phyloP scores from a whole-genome alignment of 1,284 basidiomycete species.

The Pseudozyma tsukubaensis region DNA sequence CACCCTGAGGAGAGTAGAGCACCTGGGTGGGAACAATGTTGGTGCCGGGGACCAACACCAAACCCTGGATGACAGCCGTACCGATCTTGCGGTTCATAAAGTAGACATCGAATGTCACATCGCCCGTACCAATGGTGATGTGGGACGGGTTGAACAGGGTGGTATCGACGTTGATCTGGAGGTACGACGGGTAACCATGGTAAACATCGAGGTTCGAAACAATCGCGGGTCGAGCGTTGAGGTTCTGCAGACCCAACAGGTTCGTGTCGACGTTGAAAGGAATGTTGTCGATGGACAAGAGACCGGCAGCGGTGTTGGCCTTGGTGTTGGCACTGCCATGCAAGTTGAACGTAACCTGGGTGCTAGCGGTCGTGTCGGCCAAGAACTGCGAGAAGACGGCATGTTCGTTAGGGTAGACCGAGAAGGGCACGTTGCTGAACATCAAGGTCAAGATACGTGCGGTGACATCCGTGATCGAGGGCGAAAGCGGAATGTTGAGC shows the following conservation, averaged over 20 bases:
- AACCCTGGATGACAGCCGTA: slow-evolving; percentile 73
- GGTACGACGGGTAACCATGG: slow-evolving; percentile 77
- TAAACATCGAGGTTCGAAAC: slow-evolving; percentile 78
- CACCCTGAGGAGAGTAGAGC: slow-evolving; percentile 76
- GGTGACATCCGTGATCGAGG: slow-evolving; percentile 76
- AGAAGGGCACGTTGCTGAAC: slow-evolving; percentile 77
- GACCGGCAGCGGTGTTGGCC: slow-evolving; percentile 79
- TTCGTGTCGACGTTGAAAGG: slow-evolving; percentile 76
- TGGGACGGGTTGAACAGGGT: slow-evolving; percentile 72
- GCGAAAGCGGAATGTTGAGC: slow-evolving; percentile 75
- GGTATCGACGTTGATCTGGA: slow-evolving; percentile 77
- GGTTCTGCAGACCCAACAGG: slow-evolving; percentile 78
- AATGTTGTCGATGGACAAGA: slow-evolving; percentile 74
- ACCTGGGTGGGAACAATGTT: slow-evolving; percentile 72
- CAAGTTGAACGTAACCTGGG: slow-evolving; percentile 73
- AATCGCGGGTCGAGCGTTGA: slow-evolving; percentile 75
- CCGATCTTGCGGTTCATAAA: slow-evolving; percentile 76
- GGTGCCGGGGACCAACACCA: slow-evolving; percentile 52
- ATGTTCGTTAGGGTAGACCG: slow-evolving; percentile 74
- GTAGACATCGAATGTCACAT: slow-evolving; percentile 75
- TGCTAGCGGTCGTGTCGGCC: slow-evolving; percentile 75
- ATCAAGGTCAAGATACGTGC: slow-evolving; percentile 76
- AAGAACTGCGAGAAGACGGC: slow-evolving; percentile 76
- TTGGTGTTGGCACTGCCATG: slow-evolving; percentile 75
- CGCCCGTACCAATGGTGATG: slow-evolving; percentile 78